Evolutionary conservation across 345 rosid species (phyloP), one percentile per base, ranked within the genome.

Genomic region (Eucalyptus polybractea): DNA sequence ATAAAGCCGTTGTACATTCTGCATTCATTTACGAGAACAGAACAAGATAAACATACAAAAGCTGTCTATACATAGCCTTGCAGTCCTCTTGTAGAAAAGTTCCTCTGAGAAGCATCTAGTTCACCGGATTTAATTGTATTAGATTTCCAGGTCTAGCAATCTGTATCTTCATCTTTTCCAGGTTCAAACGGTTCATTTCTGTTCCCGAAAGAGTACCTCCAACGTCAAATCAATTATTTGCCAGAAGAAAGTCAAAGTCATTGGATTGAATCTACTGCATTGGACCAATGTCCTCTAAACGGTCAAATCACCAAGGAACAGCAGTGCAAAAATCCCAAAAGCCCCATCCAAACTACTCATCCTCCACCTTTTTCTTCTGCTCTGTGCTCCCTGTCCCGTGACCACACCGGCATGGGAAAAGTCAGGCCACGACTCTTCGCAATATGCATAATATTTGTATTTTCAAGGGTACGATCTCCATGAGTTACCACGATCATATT

Each of bases 371-470:
- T 33, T 60, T 44, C 67, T 54, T 11, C 29, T 3, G 45, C 42
- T 76, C 83, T 37, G 27, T n/a, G 6, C 19, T 4, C 53, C 50
- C 86, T 40, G 31, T 83, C 47, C 49, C 22, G 42, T 88, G 60
- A 86, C 86, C 69, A 81, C 8, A 72, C 72, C 21, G 83, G 90
- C 22, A 2, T 14, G 15, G 92, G 89, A 54, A 91, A 87, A 51
- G 87, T 72, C 67, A 89, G n/a, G 72, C 92, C 91, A 53, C 89
- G 67, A 65, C 76, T 67, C 92, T 90, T 87, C 31, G 86, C 93
- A 86, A 91, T 76, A 72, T 92, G 91, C 90, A 88, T 72, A 69
- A 90, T 69, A 69, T 88, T 88, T 24, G 54, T 65, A 86, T 40
- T 54, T 85, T 62, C 56, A 17, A 92, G 76, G 86, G 42, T 25